Evolutionary conservation across 2,329 filamentous ascomycete species (phyloP).

Genomic region (Hypomyces perniciosus): DNA sequence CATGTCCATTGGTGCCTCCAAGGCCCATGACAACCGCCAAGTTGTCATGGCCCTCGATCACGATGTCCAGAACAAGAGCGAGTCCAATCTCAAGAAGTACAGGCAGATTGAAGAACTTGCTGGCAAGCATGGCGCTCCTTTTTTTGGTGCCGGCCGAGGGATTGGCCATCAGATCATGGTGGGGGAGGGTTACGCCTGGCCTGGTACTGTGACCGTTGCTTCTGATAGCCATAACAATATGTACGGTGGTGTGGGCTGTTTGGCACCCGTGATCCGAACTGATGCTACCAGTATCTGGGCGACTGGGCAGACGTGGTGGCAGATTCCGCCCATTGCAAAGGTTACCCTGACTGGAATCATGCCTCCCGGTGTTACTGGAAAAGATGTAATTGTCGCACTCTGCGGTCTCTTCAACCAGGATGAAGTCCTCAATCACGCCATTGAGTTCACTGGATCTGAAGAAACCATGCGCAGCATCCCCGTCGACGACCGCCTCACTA

Average conservation of each 20-base stretch:
- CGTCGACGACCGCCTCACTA: constrained; percentile 68
- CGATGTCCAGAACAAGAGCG: constrained; percentile 77
- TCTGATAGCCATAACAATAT: constrained; percentile 73
- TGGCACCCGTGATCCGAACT: constrained; percentile 78
- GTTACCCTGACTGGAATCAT: constrained; percentile 71
- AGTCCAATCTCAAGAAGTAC: constrained; percentile 79
- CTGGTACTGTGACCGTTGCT: constrained; percentile 75
- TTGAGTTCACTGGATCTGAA: constrained; percentile 80
- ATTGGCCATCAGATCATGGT: constrained; percentile 94
- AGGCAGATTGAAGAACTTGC: constrained; percentile 76
- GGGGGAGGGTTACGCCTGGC: constrained; percentile 71
- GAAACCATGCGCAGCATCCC: constrained; percentile 68
- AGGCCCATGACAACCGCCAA: constrained; percentile 50
- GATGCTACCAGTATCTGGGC: constrained; percentile 85
- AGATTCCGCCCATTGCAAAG: constrained; percentile 77
- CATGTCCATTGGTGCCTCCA: constrained; percentile 69
- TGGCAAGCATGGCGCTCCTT: constrained; percentile 66
- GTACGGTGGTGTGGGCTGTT: constrained; percentile 73
- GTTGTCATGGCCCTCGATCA: constrained; percentile 81
- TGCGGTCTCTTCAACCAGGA: constrained; percentile 81
- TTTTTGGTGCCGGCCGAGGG: constrained; percentile 70
- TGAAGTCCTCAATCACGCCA: constrained; percentile 83
- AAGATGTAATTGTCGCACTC: constrained; percentile 88
- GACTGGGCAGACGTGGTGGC: constrained; percentile 80
- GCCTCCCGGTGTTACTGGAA: constrained; percentile 77